Percentiles rank a stretch among this genome's conserved stretches.
These are phyloP conservation scores for Euphrasia confusa DNA, from an alignment of 257 asterid genomes.

Conservation along the genomic window DNA sequence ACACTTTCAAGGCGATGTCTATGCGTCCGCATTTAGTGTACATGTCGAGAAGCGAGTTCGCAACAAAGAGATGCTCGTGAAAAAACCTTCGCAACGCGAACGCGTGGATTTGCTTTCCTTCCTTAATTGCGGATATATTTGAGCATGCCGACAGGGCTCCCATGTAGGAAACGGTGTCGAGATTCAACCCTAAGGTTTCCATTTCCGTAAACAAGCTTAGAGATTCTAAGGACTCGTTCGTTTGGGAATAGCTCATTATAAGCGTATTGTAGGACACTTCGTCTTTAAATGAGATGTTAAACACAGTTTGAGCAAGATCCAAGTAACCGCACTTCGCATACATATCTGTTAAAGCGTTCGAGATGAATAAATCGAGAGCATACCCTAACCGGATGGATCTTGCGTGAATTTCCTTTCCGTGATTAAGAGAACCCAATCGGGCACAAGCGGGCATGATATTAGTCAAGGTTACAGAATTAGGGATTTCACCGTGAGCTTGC, in stretches of 20 bases:
- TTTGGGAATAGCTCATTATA: slow-evolving; percentile 57
- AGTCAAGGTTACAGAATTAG: slow-evolving; percentile 55
- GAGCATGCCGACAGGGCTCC: slow-evolving; percentile 79
- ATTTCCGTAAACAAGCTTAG: slow-evolving; percentile 56
- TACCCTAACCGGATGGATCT: slow-evolving; percentile 42
- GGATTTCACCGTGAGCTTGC: slow-evolving; percentile 52
- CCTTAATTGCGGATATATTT: slow-evolving; percentile 47
- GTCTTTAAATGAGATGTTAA: slow-evolving; percentile 44
- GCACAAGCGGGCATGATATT: slow-evolving; percentile 78
- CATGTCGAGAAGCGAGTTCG: slow-evolving; percentile 64
- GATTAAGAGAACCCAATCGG: slow-evolving; percentile 39
- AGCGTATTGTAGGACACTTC: slow-evolving; percentile 67
- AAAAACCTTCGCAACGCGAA: slow-evolving; percentile 45
- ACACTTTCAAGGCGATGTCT: slow-evolving; percentile 43
- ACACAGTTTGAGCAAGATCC: slow-evolving; percentile 45
- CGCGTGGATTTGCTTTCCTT: slow-evolving; percentile 73
- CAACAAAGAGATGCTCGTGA: slow-evolving; percentile 49
- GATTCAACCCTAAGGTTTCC: slow-evolving; percentile 45
- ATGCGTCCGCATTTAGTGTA: slow-evolving; percentile 63
- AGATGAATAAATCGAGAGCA: slow-evolving; percentile 47
- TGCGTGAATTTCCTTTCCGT: slow-evolving; percentile 68
- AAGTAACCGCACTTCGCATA: slow-evolving; percentile 59
- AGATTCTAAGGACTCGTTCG: slow-evolving; percentile 40
- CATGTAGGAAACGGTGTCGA: slow-evolving; percentile 48
- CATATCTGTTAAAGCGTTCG: slow-evolving; percentile 72